Evolutionary conservation across 169 alveolate genomes (phyloP).

Genomic region (Cystoisospora suis): DNA sequence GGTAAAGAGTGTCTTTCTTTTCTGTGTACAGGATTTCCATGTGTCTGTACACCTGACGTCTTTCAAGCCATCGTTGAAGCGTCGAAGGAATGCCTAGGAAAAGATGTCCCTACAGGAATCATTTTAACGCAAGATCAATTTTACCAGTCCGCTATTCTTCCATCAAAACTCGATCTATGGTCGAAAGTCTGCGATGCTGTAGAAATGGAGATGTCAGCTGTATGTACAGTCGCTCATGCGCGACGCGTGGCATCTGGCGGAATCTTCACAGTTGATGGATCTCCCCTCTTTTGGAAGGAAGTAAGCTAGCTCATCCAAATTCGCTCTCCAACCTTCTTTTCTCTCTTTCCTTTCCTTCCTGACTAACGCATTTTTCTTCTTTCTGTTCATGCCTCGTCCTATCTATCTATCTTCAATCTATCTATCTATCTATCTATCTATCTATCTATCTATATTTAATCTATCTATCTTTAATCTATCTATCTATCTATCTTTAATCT

Average conservation of each 20-base stretch:
- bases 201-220: slow-evolving; percentile 56
- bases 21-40: slow-evolving; percentile 39
- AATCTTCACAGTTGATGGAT: slow-evolving; percentile 54
- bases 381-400: too few species aligned
- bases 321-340: too few species aligned
- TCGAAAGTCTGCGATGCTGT: slow-evolving; percentile 22
- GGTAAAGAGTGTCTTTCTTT: too few species aligned
- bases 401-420: too few species aligned
- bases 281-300: slow-evolving; percentile 52
- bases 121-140: slow-evolving; percentile 39
- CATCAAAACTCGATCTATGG: background rate
- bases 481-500: too few species aligned
- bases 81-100: background rate
- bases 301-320: background rate
- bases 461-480: too few species aligned
- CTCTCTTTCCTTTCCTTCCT: too few species aligned
- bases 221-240: slow-evolving; percentile 24
- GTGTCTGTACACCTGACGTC: slow-evolving; percentile 25
- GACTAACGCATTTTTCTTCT: too few species aligned
- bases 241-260: slow-evolving; percentile 45
- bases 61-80: background rate
- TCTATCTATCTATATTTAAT: too few species aligned
- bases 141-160: background rate
- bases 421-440: too few species aligned
- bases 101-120: background rate